These are phyloP conservation scores for Trichoderma hamatum DNA, from an alignment of 2,329 filamentous ascomycete genomes.

Conservation along the genomic window DNA sequence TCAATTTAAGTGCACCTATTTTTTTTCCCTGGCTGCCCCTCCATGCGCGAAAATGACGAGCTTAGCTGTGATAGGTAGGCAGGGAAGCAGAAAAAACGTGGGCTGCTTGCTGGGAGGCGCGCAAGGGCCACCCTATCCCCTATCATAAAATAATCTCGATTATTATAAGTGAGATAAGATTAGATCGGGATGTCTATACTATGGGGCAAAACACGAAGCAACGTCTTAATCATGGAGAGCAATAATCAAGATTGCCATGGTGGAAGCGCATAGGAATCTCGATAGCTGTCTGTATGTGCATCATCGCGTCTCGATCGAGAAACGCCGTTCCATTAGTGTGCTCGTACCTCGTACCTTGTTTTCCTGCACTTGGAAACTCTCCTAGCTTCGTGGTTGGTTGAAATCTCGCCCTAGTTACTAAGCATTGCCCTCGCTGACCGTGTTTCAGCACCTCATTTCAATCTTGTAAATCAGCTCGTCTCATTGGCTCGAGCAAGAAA, in stretches of 20 bases:
- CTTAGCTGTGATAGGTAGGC: slow-evolving; percentile 1
- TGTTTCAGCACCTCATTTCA: not conserved
- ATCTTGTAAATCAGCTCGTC: not conserved
- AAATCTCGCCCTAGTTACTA: slow-evolving; percentile 3
- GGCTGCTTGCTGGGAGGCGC: not conserved
- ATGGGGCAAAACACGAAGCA: not conserved
- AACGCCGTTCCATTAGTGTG: not conserved
- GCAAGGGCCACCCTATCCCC: slow-evolving; percentile 20
- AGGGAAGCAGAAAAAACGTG: slow-evolving; percentile 5
- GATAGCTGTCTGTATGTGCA: not conserved
- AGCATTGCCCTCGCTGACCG: not conserved
- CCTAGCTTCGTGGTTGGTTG: not conserved
- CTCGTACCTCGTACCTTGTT: not conserved
- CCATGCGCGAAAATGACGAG: slow-evolving; percentile 17
- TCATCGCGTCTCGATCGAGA: not conserved
- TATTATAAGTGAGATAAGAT: slow-evolving; percentile 6
- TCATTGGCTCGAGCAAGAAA: not conserved
- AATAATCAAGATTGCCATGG: not conserved
- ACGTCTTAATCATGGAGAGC: not conserved
- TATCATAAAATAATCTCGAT: slow-evolving; percentile 3
- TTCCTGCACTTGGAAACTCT: not conserved
- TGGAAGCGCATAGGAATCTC: not conserved
- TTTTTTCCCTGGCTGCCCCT: not conserved
- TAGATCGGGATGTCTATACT: slow-evolving; percentile 11
- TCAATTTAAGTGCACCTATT: slow-evolving; percentile 1